Base-by-base conservation (phyloP, 2,329 filamentous ascomycete species). In the Hymenoscyphus occultus region DNA sequence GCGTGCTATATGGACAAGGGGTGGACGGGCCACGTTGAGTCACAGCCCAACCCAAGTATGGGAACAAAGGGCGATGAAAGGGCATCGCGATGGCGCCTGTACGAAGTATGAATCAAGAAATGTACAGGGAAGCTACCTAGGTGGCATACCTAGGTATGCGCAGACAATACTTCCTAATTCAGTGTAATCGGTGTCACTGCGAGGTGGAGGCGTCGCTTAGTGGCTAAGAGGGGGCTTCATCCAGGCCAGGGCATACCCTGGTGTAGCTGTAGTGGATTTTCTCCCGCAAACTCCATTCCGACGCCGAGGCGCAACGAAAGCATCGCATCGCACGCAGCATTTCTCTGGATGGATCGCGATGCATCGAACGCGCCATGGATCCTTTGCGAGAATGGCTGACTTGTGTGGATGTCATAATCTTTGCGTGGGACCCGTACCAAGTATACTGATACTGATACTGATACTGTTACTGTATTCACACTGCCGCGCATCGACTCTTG, bases 251-350 rank as follows among this genome's bases (percentile, higher is more conserved):
- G 35, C 6, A 48, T 31, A 39, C 59, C 22, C 22, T 22, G 22
- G 22, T 22, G 22, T 22, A 22, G 22, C 22, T 31, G 22, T 3
- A n/a, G 28, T 39, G 22, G 16, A 39, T 3, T 28, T 19, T 28
- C 56, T 39, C 6, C 13, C 19, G 19, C 39, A 31, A 59, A 35
- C 58, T 12, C 51, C 57, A 39, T 31, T 60, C 69, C 65, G 64
- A 67, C 63, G 65, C 42, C 70, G 65, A 66, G 66, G 61, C 60
- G 60, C 45, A 39, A 48, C 5, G n/a, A 51, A 48, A 48, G 3
- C 45, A 28, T n/a, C 45, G 12, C 45, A 28, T n/a, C 45, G 12
- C n/a, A 51, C 35, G 6, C 35, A 35, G 35, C 9, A 51, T 22
- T 51, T 2, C 10, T 10, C 1, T 22, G 3, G 22, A 51, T 9